phyloP scores from a whole-genome alignment of 768 basidiomycete genomes.

The Mrakia frigida region DNA sequence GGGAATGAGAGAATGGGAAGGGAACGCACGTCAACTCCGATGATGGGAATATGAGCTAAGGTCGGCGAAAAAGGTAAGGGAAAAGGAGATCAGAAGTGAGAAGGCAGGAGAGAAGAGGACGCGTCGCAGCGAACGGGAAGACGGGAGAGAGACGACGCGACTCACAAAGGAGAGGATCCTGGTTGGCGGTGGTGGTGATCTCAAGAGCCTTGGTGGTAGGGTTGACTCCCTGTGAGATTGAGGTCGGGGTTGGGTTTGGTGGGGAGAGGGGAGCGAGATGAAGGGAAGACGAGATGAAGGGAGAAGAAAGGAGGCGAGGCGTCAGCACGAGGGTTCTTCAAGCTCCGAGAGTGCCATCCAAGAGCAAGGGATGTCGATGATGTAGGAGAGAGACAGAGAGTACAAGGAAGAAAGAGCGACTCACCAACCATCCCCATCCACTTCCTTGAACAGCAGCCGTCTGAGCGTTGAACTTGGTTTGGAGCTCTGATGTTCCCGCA shows the following conservation, averaged over 20 bases:
- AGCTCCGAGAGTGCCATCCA: too few relatives aligned
- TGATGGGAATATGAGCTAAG: slow-evolving; percentile 78
- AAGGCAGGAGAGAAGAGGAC: neutral
- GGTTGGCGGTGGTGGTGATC: slow-evolving; percentile 88
- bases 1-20: neutral
- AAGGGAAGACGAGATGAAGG: neutral
- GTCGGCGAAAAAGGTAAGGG: neutral
- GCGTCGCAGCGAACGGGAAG: neutral
- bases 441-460: slow-evolving; percentile 85
- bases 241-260: too few relatives aligned
- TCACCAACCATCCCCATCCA: slow-evolving; percentile 94
- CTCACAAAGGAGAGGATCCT: slow-evolving; percentile 74
- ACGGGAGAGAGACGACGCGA: neutral
- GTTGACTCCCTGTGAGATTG: slow-evolving; percentile 62
- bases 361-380: neutral
- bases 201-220: slow-evolving; percentile 66
- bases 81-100: neutral
- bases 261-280: too few relatives aligned
- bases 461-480: slow-evolving; percentile 75
- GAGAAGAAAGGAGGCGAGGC: neutral
- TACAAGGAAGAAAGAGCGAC: slow-evolving; percentile 45
- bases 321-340: neutral
- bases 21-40: slow-evolving; percentile 83
- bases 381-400: neutral
- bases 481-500: slow-evolving; percentile 46